Base-by-base conservation (phyloP, 352 stramenopile species). In the Phytophthora cryptogea region DNA sequence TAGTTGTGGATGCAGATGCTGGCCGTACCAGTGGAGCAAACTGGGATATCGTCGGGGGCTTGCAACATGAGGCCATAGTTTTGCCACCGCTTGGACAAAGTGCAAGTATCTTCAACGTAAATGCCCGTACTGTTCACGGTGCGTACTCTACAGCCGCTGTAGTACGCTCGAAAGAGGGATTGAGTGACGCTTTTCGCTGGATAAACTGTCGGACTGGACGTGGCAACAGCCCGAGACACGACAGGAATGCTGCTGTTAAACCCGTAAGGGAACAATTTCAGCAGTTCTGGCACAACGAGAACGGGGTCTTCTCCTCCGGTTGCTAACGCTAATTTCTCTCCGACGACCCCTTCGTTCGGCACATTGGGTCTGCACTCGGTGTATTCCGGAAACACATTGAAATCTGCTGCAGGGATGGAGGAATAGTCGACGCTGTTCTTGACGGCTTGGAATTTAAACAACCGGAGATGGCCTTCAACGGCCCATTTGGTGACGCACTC, bases 1-100 rank as follows among this genome's bases (percentile, higher is more conserved):
- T 70, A 67, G 13, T 74, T 74, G 60, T 70, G 66, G 0, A 74
- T 68, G 27, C 60, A 74, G 17, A 68, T 43, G 16, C 44, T 61
- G 16, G 20, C 26, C 1, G 10, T 41, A 2, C 62, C 66, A 7
- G 66, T 74, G 7, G 32, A 68, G 33, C 64, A 72, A 13, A 64
- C 35, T 20, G 54, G 53, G 8, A 72, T 66, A 59, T 72, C 58
- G 35, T 69, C 58, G 1, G 65, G 65, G 0, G 52, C 59, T 45
- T 68, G 64, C n/a, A 72, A 17, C 64, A 72, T 72, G 16, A 72
- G 30, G 0, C 64, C 64, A 28, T 72, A 72, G 26, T 68, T 59
- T 27, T 58, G 43, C 65, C 65, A 72, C 16, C 54, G 37, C 16
- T 55, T 62, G n/a, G 37, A 48, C 1, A 58, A 31, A 5, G 32